Base-by-base conservation (phyloP, 208 protist species). In the Leishmania guyanensis region DNA sequence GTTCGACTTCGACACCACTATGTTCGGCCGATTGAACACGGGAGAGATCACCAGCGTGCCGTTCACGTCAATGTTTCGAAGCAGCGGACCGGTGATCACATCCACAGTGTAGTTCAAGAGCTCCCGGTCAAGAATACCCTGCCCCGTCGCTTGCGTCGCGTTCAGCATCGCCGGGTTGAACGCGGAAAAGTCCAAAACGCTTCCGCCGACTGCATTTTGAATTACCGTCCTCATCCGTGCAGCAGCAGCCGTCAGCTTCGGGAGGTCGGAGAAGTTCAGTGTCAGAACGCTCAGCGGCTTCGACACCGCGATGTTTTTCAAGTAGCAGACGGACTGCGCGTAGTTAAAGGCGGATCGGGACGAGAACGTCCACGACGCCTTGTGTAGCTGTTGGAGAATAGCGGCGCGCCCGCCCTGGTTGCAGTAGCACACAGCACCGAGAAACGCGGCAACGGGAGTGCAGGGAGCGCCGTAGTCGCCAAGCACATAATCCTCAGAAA, bases 401-500 rank as follows among this genome's bases (percentile, higher is more conserved):
- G 43, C 65, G 6, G 53, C 53, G 66, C 66, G 71, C 0, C 73
- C 79, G 22, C 72, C 78, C 78, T 75, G 56, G 50, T 89, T 94
- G 80, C 91, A 94, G 22, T 82, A 1, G 72, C 80, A 89, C 39
- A 86, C 75, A 14, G 84, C 89, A 8, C 89, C 89, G 29, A 87
- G 77, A 17, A 26, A n/a, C 9, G 39, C 48, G 3, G 81, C 77
- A 26, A 75, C 6, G 0, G 22, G 0, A 10, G 75, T 69, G 58
- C 85, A 86, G 58, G 22, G 36, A 29, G 83, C 89, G 50, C 91
- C 91, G 81, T 88, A 95, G 78, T 92, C 87, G 56, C 91, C 91
- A 17, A 93, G 33, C 43, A 95, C 80, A 65, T 88, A 76, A 80
- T 95, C 91, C 22, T 84, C 82, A 33, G 73, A 81, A 22, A 95